A percentile compares a stretch with the other conserved stretches of the same genome.
Evolutionary conservation across 345 rosid species (phyloP).

Genomic region (Citrus cavaleriei): DNA sequence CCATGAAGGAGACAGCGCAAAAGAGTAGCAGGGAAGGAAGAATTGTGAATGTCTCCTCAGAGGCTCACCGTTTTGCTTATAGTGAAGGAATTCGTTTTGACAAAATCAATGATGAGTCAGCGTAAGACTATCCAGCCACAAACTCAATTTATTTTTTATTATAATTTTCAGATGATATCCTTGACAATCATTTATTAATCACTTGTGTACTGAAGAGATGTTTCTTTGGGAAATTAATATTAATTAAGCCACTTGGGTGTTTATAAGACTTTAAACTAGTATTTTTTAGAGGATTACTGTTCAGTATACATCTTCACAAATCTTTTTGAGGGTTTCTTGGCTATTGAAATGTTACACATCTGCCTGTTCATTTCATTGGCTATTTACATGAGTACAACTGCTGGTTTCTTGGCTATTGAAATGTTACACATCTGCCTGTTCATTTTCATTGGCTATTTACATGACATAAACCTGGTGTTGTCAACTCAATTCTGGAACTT

Average conservation of each 20-base stretch:
- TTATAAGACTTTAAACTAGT: not conserved
- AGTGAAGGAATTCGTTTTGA: constrained; percentile 60
- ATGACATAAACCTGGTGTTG: not conserved
- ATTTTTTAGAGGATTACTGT: not conserved
- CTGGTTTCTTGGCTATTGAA: not conserved
- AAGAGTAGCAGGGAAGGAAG: constrained; percentile 67
- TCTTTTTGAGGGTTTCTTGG: not conserved
- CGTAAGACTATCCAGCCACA: constrained; percentile 28
- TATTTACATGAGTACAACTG: not conserved
- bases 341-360: not conserved
- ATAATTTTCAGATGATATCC: not conserved
- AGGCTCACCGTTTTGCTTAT: constrained; percentile 53
- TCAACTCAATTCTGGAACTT: not conserved
- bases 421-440: not conserved
- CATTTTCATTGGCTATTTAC: not conserved
- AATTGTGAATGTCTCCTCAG: constrained; percentile 65
- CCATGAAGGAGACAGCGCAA: constrained; percentile 62
- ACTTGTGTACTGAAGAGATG: not conserved
- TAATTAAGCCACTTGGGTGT: not conserved
- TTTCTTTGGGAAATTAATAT: not conserved
- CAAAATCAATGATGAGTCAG: constrained; percentile 55
- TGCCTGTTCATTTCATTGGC: not conserved
- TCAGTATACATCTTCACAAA: not conserved
- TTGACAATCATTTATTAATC: not conserved
- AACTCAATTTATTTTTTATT: not conserved